Evolutionary conservation across 2,329 filamentous ascomycete species (phyloP), one percentile per base, ranked within the genome.

Genomic region (Clonostachys rosea): DNA sequence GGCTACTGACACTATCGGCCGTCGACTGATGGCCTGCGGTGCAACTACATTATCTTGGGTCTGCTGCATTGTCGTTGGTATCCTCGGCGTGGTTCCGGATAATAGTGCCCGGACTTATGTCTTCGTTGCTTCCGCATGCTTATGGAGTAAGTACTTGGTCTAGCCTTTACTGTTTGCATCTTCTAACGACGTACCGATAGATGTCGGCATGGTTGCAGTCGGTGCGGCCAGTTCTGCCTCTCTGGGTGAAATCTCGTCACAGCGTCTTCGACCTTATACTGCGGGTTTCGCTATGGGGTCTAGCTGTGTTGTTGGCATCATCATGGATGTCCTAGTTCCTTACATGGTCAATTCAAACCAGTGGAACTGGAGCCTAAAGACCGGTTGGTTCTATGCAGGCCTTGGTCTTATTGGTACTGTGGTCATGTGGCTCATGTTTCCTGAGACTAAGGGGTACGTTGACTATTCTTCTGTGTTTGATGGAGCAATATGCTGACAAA

Each of bases 191-290:
- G 18, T 18, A 18, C 18, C 18, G 5, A 13, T 39, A 58, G 54
- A 59, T 37, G 52, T 58, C 16, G 59, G 55, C 2, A 47, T 59
- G 40, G 56, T 53, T 5, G 52, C 55, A 7, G 60, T 57, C 45
- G 56, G 54, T 5, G 58, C 56, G 2, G 55, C 57, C 2, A 57
- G 58, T 9, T 63, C 56, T 55, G 59, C 56, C 6, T 59, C 58
- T 46, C 56, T 61, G 42, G 59, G 56, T 33, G 60, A 63, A 47
- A 61, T 61, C 12, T 60, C 60, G 4, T 58, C 59, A 1, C 56
- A 59, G 47, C 55, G 57, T 13, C 51, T 60, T 16, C 53, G 56
- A 4, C 52, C 54, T 4, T 54, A 55, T 42, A 58, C 56, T 5
- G 52, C 54, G 5, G 54, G 55, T 1, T 54, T 57, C 24, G 56